Evolutionary conservation across 2,329 filamentous ascomycete genomes (phyloP), one percentile per base, ranked within the genome.

Genomic region (Aspergillus unguis): DNA sequence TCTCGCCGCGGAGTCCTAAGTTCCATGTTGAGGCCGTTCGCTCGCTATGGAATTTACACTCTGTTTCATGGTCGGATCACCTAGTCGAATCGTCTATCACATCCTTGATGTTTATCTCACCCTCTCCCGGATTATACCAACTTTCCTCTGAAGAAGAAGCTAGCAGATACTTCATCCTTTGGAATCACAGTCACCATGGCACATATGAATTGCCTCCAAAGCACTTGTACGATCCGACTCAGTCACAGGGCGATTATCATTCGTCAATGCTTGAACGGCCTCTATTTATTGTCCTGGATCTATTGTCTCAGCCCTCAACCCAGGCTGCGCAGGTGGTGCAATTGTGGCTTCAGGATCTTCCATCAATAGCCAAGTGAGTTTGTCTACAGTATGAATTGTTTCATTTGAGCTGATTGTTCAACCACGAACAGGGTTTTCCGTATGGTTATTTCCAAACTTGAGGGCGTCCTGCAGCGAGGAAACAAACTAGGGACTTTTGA

Each of bases 21-120:
- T 95, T 92, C 60, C 94, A 97, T 65, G 92, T 99, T 31, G 95
- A 99, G 73, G 86, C 91, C 17, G 89, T 95, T 6, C 85, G 88
- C 52, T 87, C 85, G 60, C 75, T 99, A 36, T 95, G 94, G 89
- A 85, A 90, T 59, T 75, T 99, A 47, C 91, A 97, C 26, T 81
- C 85, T 1, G 80, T 95, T 9, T 82, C 86, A 1, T 75, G 80
- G 36, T 75, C 80, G 1, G 85, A 85, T 60, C 85, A 87, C 47
- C 83, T 91, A 42, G 85, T 96, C 4, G 92, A 96, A 69, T 90
- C 89, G 26, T 84, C 88, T 0, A 83, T 95, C 37, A 81, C 85
- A 26, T 79, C 81, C 27, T 73, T 92, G 2, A 85, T 95, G 71
- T 78, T 89, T 17, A 76, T 80, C 44, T 63, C 75, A 37, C 59